These are phyloP conservation scores for Mimosa pudica DNA, from an alignment of 306 rosid species.

Conservation along the genomic window DNA sequence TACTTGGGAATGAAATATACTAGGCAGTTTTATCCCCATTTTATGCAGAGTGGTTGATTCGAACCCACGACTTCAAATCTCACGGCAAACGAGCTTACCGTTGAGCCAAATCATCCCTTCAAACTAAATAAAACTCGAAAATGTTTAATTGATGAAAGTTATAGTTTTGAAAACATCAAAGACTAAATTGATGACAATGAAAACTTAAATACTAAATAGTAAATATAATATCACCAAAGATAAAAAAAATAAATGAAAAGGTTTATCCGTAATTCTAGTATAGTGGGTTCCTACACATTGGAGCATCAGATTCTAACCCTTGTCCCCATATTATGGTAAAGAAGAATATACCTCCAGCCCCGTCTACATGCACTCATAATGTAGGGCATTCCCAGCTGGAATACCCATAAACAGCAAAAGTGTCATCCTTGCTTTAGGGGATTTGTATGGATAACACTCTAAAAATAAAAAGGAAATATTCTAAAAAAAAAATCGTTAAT, in stretches of 20 bases:
- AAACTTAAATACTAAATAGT: not conserved
- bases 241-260: not conserved
- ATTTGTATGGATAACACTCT: not conserved
- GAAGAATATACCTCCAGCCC: not conserved
- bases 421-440: not conserved
- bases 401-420: not conserved
- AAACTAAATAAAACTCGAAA: too few species aligned
- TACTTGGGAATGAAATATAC: too few species aligned
- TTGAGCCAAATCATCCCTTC: too few species aligned
- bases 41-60: too few species aligned
- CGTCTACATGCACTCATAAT: not conserved
- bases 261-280: not conserved
- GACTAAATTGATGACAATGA: not conserved
- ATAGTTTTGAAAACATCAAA: not conserved
- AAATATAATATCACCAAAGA: not conserved
- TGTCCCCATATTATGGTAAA: not conserved
- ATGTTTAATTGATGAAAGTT: not conserved
- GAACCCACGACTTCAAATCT: too few species aligned
- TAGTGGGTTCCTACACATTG: not conserved
- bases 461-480: not conserved
- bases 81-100: too few species aligned
- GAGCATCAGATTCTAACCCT: not conserved
- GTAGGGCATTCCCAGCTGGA: not conserved
- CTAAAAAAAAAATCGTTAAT: not conserved
- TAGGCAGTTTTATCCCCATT: too few species aligned